These are phyloP conservation scores for Porodaedalea pini DNA, from an alignment of 1,284 basidiomycete genomes.

Conservation along the genomic window DNA sequence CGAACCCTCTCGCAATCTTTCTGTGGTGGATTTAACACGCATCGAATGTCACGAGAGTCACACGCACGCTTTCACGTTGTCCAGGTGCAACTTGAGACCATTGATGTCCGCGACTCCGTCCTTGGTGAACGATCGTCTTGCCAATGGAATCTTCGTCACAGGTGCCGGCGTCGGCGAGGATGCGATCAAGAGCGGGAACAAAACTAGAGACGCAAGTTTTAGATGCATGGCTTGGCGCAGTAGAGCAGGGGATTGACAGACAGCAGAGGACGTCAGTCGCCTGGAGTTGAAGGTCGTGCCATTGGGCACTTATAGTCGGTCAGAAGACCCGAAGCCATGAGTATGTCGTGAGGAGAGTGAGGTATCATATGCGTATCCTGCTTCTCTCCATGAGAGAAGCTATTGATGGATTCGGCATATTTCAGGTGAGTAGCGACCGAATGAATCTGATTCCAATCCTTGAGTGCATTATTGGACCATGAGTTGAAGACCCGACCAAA, in stretches of 20 bases:
- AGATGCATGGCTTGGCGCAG: constrained; percentile 8
- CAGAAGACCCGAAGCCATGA: background rate
- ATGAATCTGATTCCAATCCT: background rate
- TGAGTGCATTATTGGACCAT: background rate
- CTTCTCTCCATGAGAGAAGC: background rate
- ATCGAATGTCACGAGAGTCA: background rate
- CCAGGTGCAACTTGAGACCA: constrained; percentile 12
- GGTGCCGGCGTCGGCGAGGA: constrained; percentile 10
- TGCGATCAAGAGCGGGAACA: constrained; percentile 8
- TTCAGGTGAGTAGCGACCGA: background rate
- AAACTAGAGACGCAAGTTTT: constrained; percentile 14
- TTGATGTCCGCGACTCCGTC: constrained; percentile 19
- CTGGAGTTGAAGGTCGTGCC: background rate
- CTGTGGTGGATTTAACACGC: constrained; percentile 1
- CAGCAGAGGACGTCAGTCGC: background rate
- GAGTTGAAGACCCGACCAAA: too few species aligned
- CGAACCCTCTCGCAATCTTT: constrained; percentile 18
- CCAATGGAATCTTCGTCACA: constrained; percentile 10
- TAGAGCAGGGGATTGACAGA: background rate
- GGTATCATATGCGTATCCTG: background rate
- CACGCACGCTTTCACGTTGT: constrained; percentile 15
- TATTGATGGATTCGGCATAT: background rate
- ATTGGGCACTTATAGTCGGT: constrained; percentile 4
- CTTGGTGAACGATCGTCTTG: constrained; percentile 18
- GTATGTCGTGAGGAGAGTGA: background rate